Base-by-base conservation (phyloP, 2,329 filamentous ascomycete genomes). In the Thermothelomyces thermophilus region DNA sequence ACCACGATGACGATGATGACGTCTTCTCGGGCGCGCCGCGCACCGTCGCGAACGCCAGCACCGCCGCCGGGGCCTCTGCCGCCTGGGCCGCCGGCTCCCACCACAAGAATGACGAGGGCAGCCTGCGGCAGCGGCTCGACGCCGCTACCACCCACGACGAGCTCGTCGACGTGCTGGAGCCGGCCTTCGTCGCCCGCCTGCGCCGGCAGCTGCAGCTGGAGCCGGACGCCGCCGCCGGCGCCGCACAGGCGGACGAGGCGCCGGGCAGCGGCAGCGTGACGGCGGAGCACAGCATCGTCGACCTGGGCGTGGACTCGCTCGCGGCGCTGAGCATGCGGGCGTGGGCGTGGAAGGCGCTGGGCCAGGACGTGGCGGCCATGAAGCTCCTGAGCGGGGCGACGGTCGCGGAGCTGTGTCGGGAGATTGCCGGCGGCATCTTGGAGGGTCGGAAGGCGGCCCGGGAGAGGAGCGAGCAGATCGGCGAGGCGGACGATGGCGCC, bases 291-390 rank as follows among this genome's bases (percentile, higher is more conserved):
- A 67, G 60, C 45, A 51, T 71, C 8, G 51, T 55, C 2, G 69
- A 71, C 28, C 56, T 73, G 1, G 71, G 70, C 2, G 60, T 70
- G 4, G 69, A 73, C 56, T 70, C 69, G 7, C 62, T 73, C 2
- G 63, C 65, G 0, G 70, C 69, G 0, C 67, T 66, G 2, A 65
- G 68, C 66, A 68, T 74, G 2, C 66, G 73, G 1, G 58, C 66
- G 1, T 77, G 74, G 74, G 69, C 75, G 46, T 62, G 67, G 47
- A 71, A 70, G 54, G 61, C 66, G 14, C 41, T 73, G 0, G 61
- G 67, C 0, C 60, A 66, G 2, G 70, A 76, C 40, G 64, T 77
- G 7, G 66, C 71, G 0, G 69, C 76, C 1, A 65, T 77, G 56
- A 72, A 72, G 56, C 65, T 77, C 7, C 52, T 75, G 9, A 60